Percentiles rank a stretch among this genome's conserved stretches.
These are phyloP conservation scores for Metschnikowia sp. DNA, from an alignment of 805 yeast species.

Conservation along the genomic window DNA sequence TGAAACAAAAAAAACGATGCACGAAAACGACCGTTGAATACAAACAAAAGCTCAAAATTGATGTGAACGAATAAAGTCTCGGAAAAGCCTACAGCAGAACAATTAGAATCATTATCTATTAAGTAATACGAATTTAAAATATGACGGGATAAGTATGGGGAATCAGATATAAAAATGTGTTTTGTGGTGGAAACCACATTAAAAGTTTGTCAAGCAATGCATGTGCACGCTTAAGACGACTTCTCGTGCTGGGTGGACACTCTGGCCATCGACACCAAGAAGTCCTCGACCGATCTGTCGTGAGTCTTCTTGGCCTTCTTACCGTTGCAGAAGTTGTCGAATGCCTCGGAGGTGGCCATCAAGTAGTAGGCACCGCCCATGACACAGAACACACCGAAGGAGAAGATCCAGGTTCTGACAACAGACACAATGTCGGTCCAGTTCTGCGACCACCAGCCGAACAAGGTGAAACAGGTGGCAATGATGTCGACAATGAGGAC, in stretches of 20 bases:
- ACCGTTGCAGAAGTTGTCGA: slow-evolving; percentile 84
- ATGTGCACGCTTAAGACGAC: slow-evolving; percentile 46
- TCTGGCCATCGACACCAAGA: slow-evolving; percentile 83
- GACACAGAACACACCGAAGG: slow-evolving; percentile 95
- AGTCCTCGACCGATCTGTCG: slow-evolving; percentile 77
- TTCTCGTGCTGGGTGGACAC: slow-evolving; percentile 88
- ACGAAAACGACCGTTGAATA: background rate
- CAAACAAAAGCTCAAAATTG: background rate
- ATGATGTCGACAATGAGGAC: slow-evolving; percentile 84
- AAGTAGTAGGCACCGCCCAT: slow-evolving; percentile 95
- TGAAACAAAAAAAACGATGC: background rate
- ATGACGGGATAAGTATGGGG: slow-evolving; percentile 26
- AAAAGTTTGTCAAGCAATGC: background rate
- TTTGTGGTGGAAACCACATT: slow-evolving; percentile 5
- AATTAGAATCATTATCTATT: slow-evolving; percentile 20
- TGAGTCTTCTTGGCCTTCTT: slow-evolving; percentile 57
- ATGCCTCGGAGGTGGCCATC: slow-evolving; percentile 78
- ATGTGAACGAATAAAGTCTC: no score
- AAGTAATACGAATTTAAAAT: slow-evolving; percentile 27
- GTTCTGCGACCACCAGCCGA: slow-evolving; percentile 98
- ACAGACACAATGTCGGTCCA: slow-evolving; percentile 95
- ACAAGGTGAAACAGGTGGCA: slow-evolving; percentile 87
- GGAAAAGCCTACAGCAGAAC: no score
- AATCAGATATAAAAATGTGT: slow-evolving; percentile 17
- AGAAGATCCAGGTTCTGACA: slow-evolving; percentile 92